phyloP scores from a whole-genome alignment of 2,329 filamentous ascomycete species.

The Sporothrix protearum region DNA sequence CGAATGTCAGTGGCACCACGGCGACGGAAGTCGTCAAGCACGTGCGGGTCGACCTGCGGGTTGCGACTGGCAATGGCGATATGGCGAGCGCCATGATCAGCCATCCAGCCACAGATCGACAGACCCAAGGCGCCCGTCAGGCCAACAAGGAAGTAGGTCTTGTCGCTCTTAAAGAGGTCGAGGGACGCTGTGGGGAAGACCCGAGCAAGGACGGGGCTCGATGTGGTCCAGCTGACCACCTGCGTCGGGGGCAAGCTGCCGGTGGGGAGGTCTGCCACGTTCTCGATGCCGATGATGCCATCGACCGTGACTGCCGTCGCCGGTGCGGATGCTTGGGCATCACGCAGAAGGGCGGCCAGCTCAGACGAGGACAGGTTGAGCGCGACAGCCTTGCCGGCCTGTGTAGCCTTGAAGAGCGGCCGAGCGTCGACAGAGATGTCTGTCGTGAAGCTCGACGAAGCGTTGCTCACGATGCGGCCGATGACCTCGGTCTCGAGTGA shows the following conservation, averaged over 20 bases:
- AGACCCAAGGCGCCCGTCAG: conserved; percentile 52
- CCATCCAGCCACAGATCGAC: conserved; percentile 49
- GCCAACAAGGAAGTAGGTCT: conserved; percentile 50
- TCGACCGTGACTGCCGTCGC: not conserved
- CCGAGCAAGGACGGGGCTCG: not conserved
- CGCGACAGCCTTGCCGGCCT: conserved; percentile 4
- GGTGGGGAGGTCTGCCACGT: not conserved
- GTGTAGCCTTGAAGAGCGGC: not conserved
- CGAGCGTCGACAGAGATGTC: not conserved
- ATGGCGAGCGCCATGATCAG: conserved; percentile 45
- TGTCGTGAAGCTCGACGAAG: not conserved
- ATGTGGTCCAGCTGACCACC: conserved; percentile 17
- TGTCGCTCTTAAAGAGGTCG: conserved; percentile 39
- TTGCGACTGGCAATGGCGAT: conserved; percentile 46
- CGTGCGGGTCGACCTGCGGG: conserved; percentile 40
- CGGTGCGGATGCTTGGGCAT: no score
- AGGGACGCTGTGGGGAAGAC: conserved; percentile 37
- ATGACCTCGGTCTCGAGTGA: conserved; percentile 18
- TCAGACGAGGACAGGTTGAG: conserved; percentile 16
- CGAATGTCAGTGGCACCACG: conserved; percentile 42
- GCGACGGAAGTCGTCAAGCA: conserved; percentile 41
- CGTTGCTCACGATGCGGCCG: conserved; percentile 14
- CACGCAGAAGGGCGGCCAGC: not conserved
- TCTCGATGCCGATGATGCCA: conserved; percentile 16
- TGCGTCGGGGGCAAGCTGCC: conserved; percentile 13